Evolutionary conservation across 2,329 filamentous ascomycete species (phyloP).

Genomic region (Neopestalotiopsis sp.): DNA sequence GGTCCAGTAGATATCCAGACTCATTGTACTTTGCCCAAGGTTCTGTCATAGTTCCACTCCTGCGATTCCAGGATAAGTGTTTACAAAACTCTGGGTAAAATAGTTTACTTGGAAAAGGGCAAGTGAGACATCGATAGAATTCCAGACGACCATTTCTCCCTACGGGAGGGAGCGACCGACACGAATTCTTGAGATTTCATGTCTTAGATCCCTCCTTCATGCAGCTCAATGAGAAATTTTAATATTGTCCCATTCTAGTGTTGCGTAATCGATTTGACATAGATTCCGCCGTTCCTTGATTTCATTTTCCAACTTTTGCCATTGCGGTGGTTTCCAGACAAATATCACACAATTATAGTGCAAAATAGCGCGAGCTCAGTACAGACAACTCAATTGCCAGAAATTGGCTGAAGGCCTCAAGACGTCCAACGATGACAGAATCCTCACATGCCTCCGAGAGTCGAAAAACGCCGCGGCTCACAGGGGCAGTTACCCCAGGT

Average conservation of each 20-base stretch:
- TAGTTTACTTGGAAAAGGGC: background rate
- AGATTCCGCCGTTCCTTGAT: too few relatives aligned
- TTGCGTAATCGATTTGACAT: too few relatives aligned
- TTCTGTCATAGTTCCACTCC: background rate
- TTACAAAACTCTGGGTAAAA: too few relatives aligned
- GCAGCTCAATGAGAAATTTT: too few relatives aligned
- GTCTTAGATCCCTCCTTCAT: background rate
- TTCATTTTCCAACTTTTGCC: background rate
- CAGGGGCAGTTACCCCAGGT: conserved; percentile 8
- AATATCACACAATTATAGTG: too few relatives aligned
- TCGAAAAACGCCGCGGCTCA: conserved; percentile 9
- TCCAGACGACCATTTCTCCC: conserved; percentile 1
- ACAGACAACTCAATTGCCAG: too few relatives aligned
- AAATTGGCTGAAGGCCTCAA: too few relatives aligned
- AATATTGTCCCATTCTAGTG: too few relatives aligned
- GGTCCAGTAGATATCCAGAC: conserved; percentile 32
- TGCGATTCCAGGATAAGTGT: too few relatives aligned
- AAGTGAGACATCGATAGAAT: conserved; percentile 10
- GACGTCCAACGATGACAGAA: background rate
- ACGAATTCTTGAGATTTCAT: background rate
- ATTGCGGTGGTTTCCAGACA: too few relatives aligned
- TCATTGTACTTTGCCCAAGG: background rate
- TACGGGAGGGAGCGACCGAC: background rate
- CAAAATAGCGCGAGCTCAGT: too few relatives aligned
- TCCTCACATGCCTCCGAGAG: conserved; percentile 14